These are phyloP conservation scores for Globisporangium splendens DNA, from an alignment of 352 stramenopile species.

Conservation along the genomic window DNA sequence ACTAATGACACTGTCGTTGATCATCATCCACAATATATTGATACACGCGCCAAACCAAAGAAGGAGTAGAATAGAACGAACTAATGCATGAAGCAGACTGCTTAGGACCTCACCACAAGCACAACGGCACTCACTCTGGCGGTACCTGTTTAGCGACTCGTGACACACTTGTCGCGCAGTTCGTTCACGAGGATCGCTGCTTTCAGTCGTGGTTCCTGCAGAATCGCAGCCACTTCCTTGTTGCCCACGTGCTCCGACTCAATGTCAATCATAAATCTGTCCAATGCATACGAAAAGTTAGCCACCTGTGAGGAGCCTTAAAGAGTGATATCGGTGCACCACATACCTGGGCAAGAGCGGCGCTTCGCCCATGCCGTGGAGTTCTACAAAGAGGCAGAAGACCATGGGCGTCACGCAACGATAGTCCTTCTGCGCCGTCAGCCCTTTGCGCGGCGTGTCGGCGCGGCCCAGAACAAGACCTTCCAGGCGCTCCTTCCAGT, in stretches of 20 bases:
- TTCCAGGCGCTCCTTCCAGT: constrained; percentile 37
- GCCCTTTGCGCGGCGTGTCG: constrained; percentile 33
- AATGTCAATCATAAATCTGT: constrained; percentile 28
- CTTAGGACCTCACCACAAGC: no score
- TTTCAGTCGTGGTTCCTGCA: constrained; percentile 27
- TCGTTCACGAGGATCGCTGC: constrained; percentile 25
- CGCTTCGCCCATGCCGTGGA: constrained; percentile 48
- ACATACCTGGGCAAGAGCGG: constrained; percentile 27
- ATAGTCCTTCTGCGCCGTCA: constrained; percentile 54
- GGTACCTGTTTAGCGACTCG: not conserved
- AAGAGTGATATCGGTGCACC: not conserved
- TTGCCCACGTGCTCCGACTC: constrained; percentile 19
- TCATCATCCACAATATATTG: no score
- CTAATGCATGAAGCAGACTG: no score
- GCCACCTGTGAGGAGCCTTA: no score
- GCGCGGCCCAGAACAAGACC: constrained; percentile 23
- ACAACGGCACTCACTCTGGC: no score
- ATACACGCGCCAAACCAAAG: constrained; percentile 1
- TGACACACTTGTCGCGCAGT: constrained; percentile 37
- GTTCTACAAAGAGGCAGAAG: constrained; percentile 58
- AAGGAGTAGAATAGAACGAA: not conserved
- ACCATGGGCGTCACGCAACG: constrained; percentile 75
- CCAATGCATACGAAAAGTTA: not conserved
- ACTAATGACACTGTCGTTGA: no score
- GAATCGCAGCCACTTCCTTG: constrained; percentile 15